phyloP scores from a whole-genome alignment of 2,329 filamentous ascomycete genomes.

The Whalleya microplaca region DNA sequence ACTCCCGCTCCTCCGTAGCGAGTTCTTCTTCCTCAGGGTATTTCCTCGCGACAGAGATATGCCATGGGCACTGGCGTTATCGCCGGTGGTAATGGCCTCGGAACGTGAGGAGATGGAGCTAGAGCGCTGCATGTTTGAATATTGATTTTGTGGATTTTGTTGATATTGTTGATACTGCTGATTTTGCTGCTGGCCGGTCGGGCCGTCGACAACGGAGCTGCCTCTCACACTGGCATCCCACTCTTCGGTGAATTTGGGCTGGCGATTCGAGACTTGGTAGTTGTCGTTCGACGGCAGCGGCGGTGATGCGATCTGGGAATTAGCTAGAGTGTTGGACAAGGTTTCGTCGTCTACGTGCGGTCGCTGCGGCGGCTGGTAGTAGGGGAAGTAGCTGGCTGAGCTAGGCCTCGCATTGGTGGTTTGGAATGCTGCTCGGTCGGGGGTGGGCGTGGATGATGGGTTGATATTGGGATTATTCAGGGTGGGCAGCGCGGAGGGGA shows the following conservation, averaged over 20 bases:
- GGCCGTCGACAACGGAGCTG: slow-evolving; percentile 63
- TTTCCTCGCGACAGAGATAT: slow-evolving; percentile 55
- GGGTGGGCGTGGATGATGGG: slow-evolving; percentile 11
- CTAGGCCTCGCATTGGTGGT: slow-evolving; percentile 20
- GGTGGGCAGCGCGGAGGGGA: slow-evolving; percentile 14
- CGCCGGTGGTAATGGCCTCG: slow-evolving; percentile 52
- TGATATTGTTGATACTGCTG: slow-evolving; percentile 24
- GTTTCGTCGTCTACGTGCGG: slow-evolving; percentile 38
- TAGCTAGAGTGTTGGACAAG: slow-evolving; percentile 42
- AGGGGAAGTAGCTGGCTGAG: slow-evolving; percentile 36
- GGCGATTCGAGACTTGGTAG: slow-evolving; percentile 29
- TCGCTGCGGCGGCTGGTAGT: slow-evolving; percentile 30
- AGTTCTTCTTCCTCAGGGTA: slow-evolving; percentile 88
- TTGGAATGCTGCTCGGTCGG: slow-evolving; percentile 20
- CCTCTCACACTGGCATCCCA: slow-evolving; percentile 72
- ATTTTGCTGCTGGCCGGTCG: slow-evolving; percentile 31
- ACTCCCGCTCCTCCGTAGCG: slow-evolving; percentile 73
- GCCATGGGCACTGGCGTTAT: slow-evolving; percentile 39
- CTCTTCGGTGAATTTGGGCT: slow-evolving; percentile 68
- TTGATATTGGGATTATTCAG: slow-evolving; percentile 26
- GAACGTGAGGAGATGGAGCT: slow-evolving; percentile 60
- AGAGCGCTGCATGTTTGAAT: slow-evolving; percentile 59
- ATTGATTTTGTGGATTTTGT: slow-evolving; percentile 30
- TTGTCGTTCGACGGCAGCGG: slow-evolving; percentile 29
- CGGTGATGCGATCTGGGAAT: slow-evolving; percentile 37